Base-by-base conservation (phyloP, 108 stramenopile species). In the Cyclostephanos invisitatus region DNA sequence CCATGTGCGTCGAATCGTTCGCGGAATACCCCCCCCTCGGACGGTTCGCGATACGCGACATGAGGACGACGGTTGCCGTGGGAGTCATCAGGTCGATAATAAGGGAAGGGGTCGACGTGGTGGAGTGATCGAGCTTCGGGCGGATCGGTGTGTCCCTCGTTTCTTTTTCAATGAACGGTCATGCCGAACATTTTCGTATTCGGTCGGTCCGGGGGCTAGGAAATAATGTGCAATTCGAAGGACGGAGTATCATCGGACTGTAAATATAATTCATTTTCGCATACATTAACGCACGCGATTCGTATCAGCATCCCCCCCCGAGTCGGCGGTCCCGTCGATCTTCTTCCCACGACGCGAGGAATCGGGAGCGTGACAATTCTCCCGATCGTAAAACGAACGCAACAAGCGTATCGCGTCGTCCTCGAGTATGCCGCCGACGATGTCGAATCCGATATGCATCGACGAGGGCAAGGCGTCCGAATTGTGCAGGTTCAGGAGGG, bases 21-120 rank as follows among this genome's bases (percentile, higher is more conserved):
- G 72, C 91, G 28, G 94, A 97, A 15, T 97, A 92, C 83, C 96
- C 98, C 17, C 87, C 97, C 6, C 83, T 99, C 48, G 99, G 99
- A n/a, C 89, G 99, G 27, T 97, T 99, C 83, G 97, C 96, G 15
- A 78, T 99, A 55, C 85, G 99, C 38, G 92, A 98, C 59, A 89
- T 91, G 70, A 87, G 92, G 25, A 86, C 91, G 56, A 97, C 94
- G 18, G 92, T 99, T 54, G 99, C 98, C 11, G 96, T 99, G 40
- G 99, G 99, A 37, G 90, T 98, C 28, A 96, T 99, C 85, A 98
- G 98, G 83, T 37, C 68, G 24, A 64, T 51, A 32, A 70, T 50
- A 37, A 80, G 48, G 48, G 70, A 38, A 18, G 70, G 51, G 32
- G 42, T 59, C 5, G 58, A 5, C 25, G 22, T 32, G 38, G 48